Percentiles rank a stretch among this genome's conserved stretches.
Evolutionary conservation across 139 green algal genomes (phyloP).

Genomic region (Zygnema circumcarinatum): DNA sequence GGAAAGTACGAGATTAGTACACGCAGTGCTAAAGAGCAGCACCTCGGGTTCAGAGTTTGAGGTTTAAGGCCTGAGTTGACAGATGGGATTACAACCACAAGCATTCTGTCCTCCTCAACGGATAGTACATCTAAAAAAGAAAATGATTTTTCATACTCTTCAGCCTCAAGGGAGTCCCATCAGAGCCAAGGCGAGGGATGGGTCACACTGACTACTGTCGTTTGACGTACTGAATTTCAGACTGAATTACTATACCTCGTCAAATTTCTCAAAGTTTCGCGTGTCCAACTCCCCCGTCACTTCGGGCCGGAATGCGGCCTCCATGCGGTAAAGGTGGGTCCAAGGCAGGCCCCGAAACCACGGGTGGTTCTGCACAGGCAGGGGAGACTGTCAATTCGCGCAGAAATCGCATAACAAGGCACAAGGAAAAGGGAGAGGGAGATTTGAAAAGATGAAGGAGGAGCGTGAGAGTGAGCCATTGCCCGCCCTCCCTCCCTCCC

Average conservation of each 20-base stretch:
- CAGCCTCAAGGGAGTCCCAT: background rate
- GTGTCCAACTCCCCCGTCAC: slow-evolving; percentile 93
- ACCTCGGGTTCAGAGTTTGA: background rate
- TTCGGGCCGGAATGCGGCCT: slow-evolving; percentile 79
- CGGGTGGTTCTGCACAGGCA: slow-evolving; percentile 78
- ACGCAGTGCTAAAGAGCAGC: background rate
- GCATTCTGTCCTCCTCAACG: background rate
- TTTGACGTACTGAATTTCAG: background rate
- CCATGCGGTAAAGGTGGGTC: slow-evolving; percentile 72
- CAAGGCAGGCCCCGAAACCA: slow-evolving; percentile 93
- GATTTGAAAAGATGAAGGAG: too few species aligned
- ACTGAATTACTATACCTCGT: slow-evolving; percentile 81
- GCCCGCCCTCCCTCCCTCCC: too few species aligned
- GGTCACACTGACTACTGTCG: background rate
- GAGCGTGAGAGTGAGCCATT: too few species aligned
- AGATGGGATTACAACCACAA: background rate
- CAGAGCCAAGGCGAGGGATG: background rate
- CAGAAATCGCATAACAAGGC: too few species aligned
- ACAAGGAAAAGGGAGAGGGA: too few species aligned
- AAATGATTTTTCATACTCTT: background rate
- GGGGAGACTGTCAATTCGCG: too few species aligned
- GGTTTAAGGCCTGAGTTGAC: background rate
- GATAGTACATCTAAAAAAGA: background rate
- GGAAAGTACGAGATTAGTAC: background rate
- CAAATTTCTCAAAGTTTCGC: slow-evolving; percentile 97